These are phyloP conservation scores for Verticillium isaacii DNA, from an alignment of 2,329 filamentous ascomycete species.

Conservation along the genomic window DNA sequence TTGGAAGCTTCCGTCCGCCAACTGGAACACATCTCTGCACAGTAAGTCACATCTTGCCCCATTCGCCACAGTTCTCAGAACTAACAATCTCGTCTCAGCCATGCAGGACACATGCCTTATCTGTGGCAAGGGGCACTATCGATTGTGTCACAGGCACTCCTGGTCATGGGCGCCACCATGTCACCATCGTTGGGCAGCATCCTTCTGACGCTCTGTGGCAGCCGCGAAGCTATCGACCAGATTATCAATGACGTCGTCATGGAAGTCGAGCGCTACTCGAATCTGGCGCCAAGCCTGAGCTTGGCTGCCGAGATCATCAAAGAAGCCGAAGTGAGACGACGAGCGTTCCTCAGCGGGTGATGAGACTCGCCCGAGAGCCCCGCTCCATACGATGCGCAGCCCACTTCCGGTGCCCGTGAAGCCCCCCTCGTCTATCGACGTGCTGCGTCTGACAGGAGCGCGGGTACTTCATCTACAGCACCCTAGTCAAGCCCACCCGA, in stretches of 20 bases:
- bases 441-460: slow-evolving; percentile 3
- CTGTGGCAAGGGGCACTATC: slow-evolving; percentile 81
- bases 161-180: slow-evolving; percentile 83
- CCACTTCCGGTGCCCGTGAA: neutral
- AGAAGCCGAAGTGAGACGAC: slow-evolving; percentile 69
- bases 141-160: slow-evolving; percentile 74
- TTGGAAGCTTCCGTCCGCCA: slow-evolving; percentile 76
- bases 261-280: slow-evolving; percentile 70
- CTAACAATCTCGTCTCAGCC: slow-evolving; percentile 45
- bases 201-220: slow-evolving; percentile 51
- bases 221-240: slow-evolving; percentile 60
- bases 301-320: slow-evolving; percentile 77
- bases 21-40: slow-evolving; percentile 71
- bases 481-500: neutral
- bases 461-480: neutral
- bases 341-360: slow-evolving; percentile 54
- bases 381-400: slow-evolving; percentile 1
- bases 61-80: slow-evolving; percentile 13
- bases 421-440: slow-evolving; percentile 1
- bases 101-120: slow-evolving; percentile 80
- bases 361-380: slow-evolving; percentile 1
- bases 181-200: slow-evolving; percentile 66
- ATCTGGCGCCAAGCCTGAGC: slow-evolving; percentile 70
- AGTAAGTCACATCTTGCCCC: slow-evolving; percentile 45
- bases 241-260: slow-evolving; percentile 74